Conservation (phyloP, 1,284 basidiomycete genomes). For the Tetrapyrgos nigripes region DNA sequence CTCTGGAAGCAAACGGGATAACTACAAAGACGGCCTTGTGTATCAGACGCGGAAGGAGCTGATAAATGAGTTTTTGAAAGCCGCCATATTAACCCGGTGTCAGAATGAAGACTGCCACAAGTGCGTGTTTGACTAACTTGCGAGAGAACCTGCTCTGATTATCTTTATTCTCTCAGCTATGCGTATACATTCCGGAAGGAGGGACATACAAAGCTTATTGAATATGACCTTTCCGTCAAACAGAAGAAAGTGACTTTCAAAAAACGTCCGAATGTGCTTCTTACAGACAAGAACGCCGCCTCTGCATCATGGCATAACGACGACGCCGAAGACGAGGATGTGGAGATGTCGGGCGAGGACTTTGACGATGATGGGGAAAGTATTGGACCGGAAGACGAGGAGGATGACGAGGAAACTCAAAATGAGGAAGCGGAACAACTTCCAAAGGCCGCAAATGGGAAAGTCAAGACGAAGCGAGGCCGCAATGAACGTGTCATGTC, state of each 20-base stretch:
- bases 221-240: constrained; percentile 86
- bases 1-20: constrained; percentile 71
- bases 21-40: constrained; percentile 89
- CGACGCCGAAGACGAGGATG: constrained; percentile 43
- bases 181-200: constrained; percentile 93
- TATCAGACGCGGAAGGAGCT: constrained; percentile 89
- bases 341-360: constrained; percentile 47
- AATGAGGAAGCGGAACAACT: constrained; percentile 36
- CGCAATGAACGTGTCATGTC: constrained; percentile 91
- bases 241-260: constrained; percentile 74
- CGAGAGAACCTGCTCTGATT: constrained; percentile 5
- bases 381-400: constrained; percentile 50
- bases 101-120: constrained; percentile 78
- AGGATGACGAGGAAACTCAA: constrained; percentile 52
- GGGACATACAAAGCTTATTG: constrained; percentile 93
- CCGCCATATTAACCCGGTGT: constrained; percentile 76
- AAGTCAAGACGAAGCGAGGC: constrained; percentile 76
- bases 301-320: not conserved
- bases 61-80: constrained; percentile 85
- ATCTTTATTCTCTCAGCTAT: constrained; percentile 51
- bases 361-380: constrained; percentile 29
- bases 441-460: constrained; percentile 80
- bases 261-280: constrained; percentile 76
- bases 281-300: constrained; percentile 42
- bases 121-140: constrained; percentile 55